Evolutionary conservation across 495 filamentous ascomycete genomes (phyloP), one percentile per base, ranked within the genome.

Genomic region (Penicillium nucicola): DNA sequence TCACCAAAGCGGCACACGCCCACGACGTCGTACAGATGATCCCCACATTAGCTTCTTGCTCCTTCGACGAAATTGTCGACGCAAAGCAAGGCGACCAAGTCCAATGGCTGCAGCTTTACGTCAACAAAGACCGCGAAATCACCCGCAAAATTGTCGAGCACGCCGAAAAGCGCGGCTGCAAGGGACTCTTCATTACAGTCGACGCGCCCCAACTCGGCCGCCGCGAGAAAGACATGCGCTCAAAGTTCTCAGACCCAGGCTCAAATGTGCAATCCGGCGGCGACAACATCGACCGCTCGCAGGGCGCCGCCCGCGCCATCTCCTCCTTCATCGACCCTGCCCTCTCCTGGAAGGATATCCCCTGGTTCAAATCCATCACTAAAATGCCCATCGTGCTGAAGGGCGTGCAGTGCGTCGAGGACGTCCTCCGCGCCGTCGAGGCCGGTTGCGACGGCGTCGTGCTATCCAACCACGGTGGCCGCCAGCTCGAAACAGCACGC

Each of bases 91-190:
- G 80, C 10, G 86, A 84, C 48, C 93, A 97, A 64, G 84, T 90
- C 1, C 93, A 97, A 69, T 97, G 95, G 95, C 75, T 99, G 41
- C 93, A 99, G 70, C 80, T 99, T 0, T 99, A 99, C 74, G 93
- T 99, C 48, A 99, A 99, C 79, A 92, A 96, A 66, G 86, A 99
- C 75, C 86, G 95, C 42, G 82, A 77, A 36, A 91, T 97, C 64
- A 99, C 93, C 19, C 80, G 89, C 71, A 78, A 83, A 50, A 97
- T 99, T 59, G 85, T 99, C 18, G 62, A 88, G 68, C 90, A 97
- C 67, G 95, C 95, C 56, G 95, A 97, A 69, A 77, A 76, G 59
- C 85, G 92, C 48, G 95, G 93, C 22, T 96, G 92, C 77, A 96
- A 92, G 72, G 93, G 87, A 6, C 80, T 99, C 7, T 97, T 97